A percentile compares a stretch with the other conserved stretches of the same genome.
phyloP scores from a whole-genome alignment of 345 rosid genomes.

The Nasturtium officinale region DNA sequence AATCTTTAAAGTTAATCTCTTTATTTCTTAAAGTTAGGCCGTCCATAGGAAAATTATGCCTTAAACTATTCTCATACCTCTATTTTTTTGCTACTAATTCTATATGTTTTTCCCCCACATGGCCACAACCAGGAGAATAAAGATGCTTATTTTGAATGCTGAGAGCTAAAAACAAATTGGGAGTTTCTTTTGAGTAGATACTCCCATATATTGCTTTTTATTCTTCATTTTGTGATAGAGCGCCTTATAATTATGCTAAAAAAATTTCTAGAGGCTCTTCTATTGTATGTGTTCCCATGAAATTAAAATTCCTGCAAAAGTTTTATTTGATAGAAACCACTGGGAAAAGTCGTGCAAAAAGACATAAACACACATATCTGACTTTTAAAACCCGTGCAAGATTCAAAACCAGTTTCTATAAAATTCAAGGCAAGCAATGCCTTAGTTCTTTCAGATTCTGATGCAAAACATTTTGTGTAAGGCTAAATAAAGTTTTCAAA shows the following conservation, averaged over 20 bases:
- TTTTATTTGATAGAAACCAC: conserved; percentile 38
- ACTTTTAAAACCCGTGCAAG: conserved; percentile 15
- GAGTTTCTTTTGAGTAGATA: conserved; percentile 36
- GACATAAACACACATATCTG: neutral
- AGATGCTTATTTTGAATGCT: conserved; percentile 42
- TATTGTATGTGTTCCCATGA: conserved; percentile 27
- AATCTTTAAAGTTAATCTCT: conserved; percentile 39
- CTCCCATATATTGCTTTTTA: conserved; percentile 27
- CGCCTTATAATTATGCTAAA: conserved; percentile 1
- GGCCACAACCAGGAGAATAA: conserved; percentile 40
- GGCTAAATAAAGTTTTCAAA: conserved; percentile 6
- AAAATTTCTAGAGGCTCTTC: conserved; percentile 16
- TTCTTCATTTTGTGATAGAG: conserved; percentile 22
- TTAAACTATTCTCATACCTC: conserved; percentile 35
- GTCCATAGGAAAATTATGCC: conserved; percentile 38
- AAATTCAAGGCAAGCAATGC: neutral
- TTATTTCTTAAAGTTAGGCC: conserved; percentile 43
- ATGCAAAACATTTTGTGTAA: conserved; percentile 11
- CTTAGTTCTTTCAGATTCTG: neutral
- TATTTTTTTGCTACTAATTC: conserved; percentile 27
- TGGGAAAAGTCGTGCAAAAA: conserved; percentile 19
- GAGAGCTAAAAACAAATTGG: conserved; percentile 16
- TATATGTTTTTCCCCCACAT: conserved; percentile 34
- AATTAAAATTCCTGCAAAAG: conserved; percentile 20
- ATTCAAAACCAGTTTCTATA: conserved; percentile 25